Conservation (phyloP, 2,329 filamentous ascomycete genomes). For the Gnomoniopsis smithogilvyi region DNA sequence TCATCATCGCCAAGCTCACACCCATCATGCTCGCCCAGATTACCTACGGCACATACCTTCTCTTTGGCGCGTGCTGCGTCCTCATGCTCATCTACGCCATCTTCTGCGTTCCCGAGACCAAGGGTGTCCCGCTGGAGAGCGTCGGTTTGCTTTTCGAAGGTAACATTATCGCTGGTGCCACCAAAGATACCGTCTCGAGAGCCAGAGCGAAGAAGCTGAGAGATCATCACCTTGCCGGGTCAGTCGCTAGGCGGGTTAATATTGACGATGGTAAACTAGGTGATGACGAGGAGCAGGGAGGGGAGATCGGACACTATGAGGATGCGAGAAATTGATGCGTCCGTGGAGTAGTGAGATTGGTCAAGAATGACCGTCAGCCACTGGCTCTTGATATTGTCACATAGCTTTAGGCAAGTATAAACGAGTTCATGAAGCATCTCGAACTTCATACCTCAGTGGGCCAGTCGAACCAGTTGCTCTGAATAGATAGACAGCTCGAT, state of each 20-base stretch:
- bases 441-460: no score
- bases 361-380: no score
- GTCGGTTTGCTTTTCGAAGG: slow-evolving; percentile 14
- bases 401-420: no score
- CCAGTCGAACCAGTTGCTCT: no score
- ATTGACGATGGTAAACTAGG: slow-evolving; percentile 4
- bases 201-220: slow-evolving; percentile 11
- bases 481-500: no score
- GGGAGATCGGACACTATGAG: neutral
- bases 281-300: slow-evolving; percentile 8
- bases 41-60: slow-evolving; percentile 50
- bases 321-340: neutral
- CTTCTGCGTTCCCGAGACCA: slow-evolving; percentile 51
- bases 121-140: slow-evolving; percentile 44
- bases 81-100: slow-evolving; percentile 43
- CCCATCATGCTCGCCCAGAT: slow-evolving; percentile 39
- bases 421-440: no score
- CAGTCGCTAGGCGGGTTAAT: neutral
- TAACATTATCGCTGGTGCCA: slow-evolving; percentile 15
- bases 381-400: no score
- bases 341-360: no score
- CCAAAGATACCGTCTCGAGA: slow-evolving; percentile 12
- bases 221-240: neutral
- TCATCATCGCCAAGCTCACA: slow-evolving; percentile 36
- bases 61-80: slow-evolving; percentile 47